Conservation (phyloP, 169 alveolate genomes). For the Miamiensis avidus region DNA sequence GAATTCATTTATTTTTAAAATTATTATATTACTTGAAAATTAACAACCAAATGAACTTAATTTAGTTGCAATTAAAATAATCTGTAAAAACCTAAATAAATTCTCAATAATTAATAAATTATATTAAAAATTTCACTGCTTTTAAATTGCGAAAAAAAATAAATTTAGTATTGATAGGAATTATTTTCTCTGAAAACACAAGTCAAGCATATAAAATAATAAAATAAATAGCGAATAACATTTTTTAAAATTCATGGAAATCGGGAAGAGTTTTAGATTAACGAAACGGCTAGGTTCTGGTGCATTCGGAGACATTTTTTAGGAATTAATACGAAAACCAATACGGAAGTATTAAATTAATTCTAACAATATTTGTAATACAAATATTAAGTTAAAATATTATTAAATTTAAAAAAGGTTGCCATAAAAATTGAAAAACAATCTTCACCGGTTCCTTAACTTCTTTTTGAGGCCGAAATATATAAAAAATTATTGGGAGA, state of each 20-base stretch:
- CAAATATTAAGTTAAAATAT: slow-evolving; percentile 6
- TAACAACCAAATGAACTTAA: no score
- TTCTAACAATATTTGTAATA: neutral
- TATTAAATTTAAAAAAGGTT: neutral
- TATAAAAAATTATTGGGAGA: slow-evolving; percentile 26
- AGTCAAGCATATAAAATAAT: no score
- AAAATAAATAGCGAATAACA: no score
- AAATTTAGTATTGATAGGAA: no score
- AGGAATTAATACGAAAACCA: slow-evolving; percentile 59
- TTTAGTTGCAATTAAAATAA: no score
- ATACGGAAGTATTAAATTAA: slow-evolving; percentile 29
- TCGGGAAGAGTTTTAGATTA: slow-evolving; percentile 65
- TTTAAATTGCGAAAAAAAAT: no score
- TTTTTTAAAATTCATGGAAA: neutral
- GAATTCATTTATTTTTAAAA: no score
- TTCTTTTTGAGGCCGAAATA: slow-evolving; percentile 37
- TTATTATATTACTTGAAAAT: no score
- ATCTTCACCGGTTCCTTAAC: slow-evolving; percentile 35
- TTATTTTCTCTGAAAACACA: no score
- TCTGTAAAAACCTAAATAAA: no score
- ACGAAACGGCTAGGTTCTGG: slow-evolving; percentile 72
- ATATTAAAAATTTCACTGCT: no score
- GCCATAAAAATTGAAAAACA: slow-evolving; percentile 25
- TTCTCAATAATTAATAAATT: no score
- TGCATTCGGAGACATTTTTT: slow-evolving; percentile 63